Evolutionary conservation across 23 red algal genomes (phyloP).

Genomic region (Gracilaria domingensis): DNA sequence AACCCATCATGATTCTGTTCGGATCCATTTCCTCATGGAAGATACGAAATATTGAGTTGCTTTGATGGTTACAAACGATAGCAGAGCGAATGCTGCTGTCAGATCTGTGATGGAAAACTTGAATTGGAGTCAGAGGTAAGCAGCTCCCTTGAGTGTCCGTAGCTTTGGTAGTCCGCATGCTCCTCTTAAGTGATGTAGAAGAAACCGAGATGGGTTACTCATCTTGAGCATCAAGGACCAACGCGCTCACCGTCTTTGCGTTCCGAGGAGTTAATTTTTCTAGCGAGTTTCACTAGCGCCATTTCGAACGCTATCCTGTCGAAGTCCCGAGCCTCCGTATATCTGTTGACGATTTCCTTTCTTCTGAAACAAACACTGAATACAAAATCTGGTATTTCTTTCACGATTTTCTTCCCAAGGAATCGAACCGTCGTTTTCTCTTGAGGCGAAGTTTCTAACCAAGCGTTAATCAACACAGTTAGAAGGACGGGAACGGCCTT

Average conservation of each 20-base stretch:
- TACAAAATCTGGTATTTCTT: neutral
- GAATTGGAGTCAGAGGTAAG: too few relatives aligned
- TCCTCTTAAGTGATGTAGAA: too few relatives aligned
- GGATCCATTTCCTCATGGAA: too few relatives aligned
- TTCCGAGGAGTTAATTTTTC: neutral
- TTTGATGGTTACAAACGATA: too few relatives aligned
- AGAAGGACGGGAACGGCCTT: conserved; percentile 41
- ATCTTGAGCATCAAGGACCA: too few relatives aligned
- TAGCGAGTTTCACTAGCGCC: neutral
- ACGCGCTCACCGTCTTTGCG: neutral
- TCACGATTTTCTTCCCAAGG: neutral
- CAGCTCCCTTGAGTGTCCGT: too few relatives aligned
- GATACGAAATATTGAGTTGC: too few relatives aligned
- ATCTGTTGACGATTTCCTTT: neutral
- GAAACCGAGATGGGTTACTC: too few relatives aligned
- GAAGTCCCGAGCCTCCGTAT: neutral
- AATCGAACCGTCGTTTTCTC: neutral
- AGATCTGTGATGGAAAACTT: too few relatives aligned
- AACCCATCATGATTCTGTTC: too few relatives aligned
- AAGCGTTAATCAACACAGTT: conserved; percentile 22
- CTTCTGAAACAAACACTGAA: neutral
- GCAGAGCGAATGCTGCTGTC: too few relatives aligned
- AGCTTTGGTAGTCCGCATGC: too few relatives aligned
- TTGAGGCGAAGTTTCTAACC: conserved; percentile 6
- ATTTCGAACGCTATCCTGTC: conserved; percentile 4